Percentiles rank a stretch among this genome's conserved stretches.
phyloP scores from a whole-genome alignment of 768 basidiomycete species.

The Psilocybe cubensis region DNA sequence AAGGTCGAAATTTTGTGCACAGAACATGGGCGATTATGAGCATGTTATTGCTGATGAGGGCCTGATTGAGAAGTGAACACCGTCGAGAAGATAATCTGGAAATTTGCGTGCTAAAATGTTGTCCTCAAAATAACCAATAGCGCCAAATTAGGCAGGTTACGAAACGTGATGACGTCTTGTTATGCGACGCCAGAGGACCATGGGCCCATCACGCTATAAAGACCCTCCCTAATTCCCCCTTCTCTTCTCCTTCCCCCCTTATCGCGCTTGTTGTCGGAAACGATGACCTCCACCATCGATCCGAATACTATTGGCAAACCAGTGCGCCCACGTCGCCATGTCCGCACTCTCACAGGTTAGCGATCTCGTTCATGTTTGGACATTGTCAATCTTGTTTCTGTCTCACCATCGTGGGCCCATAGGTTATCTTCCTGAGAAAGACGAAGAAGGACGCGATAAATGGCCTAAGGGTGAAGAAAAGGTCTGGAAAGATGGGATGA shows the following conservation, averaged over 20 bases:
- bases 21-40: background rate
- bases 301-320: slow-evolving; percentile 67
- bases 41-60: background rate
- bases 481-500: slow-evolving; percentile 68
- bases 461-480: slow-evolving; percentile 85
- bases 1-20: background rate
- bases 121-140: slow-evolving; percentile 1
- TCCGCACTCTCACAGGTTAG: slow-evolving; percentile 68
- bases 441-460: slow-evolving; percentile 77
- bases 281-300: slow-evolving; percentile 72
- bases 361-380: background rate
- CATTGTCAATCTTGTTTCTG: slow-evolving; percentile 1
- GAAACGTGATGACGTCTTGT: slow-evolving; percentile 21
- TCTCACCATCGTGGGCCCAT: slow-evolving; percentile 1
- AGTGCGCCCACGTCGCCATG: slow-evolving; percentile 63
- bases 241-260: slow-evolving; percentile 6
- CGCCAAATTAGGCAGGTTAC: slow-evolving; percentile 8
- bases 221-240: slow-evolving; percentile 2
- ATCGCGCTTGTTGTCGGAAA: slow-evolving; percentile 16
- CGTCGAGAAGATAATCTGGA: background rate
- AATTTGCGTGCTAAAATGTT: background rate
- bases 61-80: background rate
- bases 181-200: slow-evolving; percentile 16
- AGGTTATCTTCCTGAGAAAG: slow-evolving; percentile 83
- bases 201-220: slow-evolving; percentile 15